phyloP scores from a whole-genome alignment of 768 basidiomycete species.

The Suillus sp. region DNA sequence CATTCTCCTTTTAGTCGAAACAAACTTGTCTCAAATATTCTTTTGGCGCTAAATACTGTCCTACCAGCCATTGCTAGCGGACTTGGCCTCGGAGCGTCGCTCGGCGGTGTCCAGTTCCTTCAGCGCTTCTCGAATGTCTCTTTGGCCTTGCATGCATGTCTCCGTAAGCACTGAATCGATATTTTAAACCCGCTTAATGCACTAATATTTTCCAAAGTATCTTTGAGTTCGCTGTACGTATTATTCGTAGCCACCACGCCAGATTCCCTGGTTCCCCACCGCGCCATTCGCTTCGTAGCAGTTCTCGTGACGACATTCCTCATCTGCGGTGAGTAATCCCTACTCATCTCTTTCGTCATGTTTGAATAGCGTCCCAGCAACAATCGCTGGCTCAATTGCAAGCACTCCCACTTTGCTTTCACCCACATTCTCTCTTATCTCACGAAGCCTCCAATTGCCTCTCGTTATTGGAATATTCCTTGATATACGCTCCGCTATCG shows the following conservation, averaged over 20 bases:
- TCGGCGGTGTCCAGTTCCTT: constrained; percentile 17
- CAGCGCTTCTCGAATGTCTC: constrained; percentile 20
- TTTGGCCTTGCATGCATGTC: constrained; percentile 22
- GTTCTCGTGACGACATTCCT: constrained; percentile 25
- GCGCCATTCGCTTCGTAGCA: constrained; percentile 20
- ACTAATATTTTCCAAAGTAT: constrained; percentile 24
- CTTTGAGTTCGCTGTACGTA: constrained; percentile 26
- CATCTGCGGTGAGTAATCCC: constrained; percentile 28
- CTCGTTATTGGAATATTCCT: constrained; percentile 18
- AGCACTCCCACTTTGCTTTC: constrained; percentile 29
- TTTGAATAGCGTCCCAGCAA: constrained; percentile 18
- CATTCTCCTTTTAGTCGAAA: constrained; percentile 17
- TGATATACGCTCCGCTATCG: constrained; percentile 12
- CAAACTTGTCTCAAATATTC: constrained; percentile 11
- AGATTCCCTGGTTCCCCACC: constrained; percentile 11
- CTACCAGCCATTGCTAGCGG: constrained; percentile 28
- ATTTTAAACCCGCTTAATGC: not conserved
- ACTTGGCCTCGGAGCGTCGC: constrained; percentile 21
- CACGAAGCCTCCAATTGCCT: constrained; percentile 24
- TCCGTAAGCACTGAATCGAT: constrained; percentile 19
- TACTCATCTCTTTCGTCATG: not conserved
- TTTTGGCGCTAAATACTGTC: constrained; percentile 26
- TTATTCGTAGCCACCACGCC: constrained; percentile 18
- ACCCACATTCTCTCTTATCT: constrained; percentile 24
- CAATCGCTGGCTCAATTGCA: constrained; percentile 29